Evolutionary conservation across 257 asterid genomes (phyloP).

Genomic region (Ilex aquifolium): DNA sequence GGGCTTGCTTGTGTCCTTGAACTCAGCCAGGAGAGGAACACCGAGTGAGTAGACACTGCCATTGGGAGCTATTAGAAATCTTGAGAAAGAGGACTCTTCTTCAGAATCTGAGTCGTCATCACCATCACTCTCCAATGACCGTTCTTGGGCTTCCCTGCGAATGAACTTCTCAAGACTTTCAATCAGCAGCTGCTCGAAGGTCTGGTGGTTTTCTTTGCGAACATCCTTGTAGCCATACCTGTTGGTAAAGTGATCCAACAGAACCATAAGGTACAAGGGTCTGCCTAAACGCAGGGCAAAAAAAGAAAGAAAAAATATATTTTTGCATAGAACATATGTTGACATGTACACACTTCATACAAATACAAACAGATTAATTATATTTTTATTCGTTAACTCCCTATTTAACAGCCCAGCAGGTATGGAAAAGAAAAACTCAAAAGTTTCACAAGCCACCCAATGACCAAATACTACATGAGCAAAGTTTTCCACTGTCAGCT

Average conservation of each 20-base stretch:
- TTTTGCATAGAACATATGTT: not conserved
- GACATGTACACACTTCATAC: not conserved
- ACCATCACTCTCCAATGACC: conserved; percentile 85
- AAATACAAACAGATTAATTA: not conserved
- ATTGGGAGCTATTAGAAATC: conserved; percentile 76
- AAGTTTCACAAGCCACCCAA: not conserved
- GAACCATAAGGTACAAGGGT: not conserved
- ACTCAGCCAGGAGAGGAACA: conserved; percentile 76
- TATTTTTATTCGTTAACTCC: not conserved
- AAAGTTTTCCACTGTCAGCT: not conserved
- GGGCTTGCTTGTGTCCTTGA: conserved; percentile 45
- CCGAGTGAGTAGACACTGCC: conserved; percentile 89
- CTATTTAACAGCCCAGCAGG: not conserved
- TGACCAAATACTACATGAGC: not conserved
- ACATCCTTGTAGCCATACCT: conserved; percentile 98
- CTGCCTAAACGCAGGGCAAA: not conserved
- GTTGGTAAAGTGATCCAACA: conserved; percentile 17
- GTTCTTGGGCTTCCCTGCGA: conserved; percentile 91
- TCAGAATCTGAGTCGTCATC: conserved; percentile 60
- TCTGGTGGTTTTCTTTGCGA: conserved; percentile 89
- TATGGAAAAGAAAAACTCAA: not conserved
- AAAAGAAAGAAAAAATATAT: not conserved
- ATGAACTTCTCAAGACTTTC: conserved; percentile 93
- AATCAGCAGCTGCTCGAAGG: conserved; percentile 85
- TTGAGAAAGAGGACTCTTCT: conserved; percentile 53